These are phyloP conservation scores for Phaeoacremonium minimum DNA, from an alignment of 2,329 filamentous ascomycete genomes.

Conservation along the genomic window DNA sequence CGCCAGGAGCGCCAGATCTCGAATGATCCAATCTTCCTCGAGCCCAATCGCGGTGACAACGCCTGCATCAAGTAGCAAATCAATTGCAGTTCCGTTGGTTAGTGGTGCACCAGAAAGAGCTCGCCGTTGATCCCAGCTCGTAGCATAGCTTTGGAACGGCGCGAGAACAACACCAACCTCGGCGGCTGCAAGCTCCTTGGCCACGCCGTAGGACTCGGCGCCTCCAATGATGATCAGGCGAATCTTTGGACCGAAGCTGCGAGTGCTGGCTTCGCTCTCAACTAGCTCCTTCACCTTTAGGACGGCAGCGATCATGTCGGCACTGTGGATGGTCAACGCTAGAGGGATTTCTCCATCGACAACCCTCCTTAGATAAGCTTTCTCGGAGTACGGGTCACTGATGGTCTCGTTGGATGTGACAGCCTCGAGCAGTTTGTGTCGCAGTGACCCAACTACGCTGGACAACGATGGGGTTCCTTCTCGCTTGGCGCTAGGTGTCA, in stretches of 20 bases:
- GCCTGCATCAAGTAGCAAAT: slow-evolving; percentile 53
- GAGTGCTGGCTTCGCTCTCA: slow-evolving; percentile 32
- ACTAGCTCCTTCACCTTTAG: slow-evolving; percentile 55
- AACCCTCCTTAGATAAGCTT: slow-evolving; percentile 47
- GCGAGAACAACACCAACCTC: slow-evolving; percentile 56
- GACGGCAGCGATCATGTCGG: slow-evolving; percentile 56
- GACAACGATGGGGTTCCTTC: slow-evolving; percentile 46
- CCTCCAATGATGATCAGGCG: slow-evolving; percentile 57
- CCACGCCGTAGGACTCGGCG: slow-evolving; percentile 59
- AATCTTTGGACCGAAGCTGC: slow-evolving; percentile 23
- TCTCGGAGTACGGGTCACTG: slow-evolving; percentile 40
- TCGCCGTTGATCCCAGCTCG: slow-evolving; percentile 57
- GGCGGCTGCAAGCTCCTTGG: slow-evolving; percentile 51
- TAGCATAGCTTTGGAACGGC: slow-evolving; percentile 51
- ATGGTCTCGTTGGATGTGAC: slow-evolving; percentile 30
- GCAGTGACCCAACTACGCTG: slow-evolving; percentile 44
- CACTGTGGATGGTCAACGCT: slow-evolving; percentile 56
- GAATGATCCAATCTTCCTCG: slow-evolving; percentile 57
- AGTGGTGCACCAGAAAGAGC: slow-evolving; percentile 61
- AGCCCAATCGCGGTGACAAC: slow-evolving; percentile 55
- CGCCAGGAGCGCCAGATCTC: slow-evolving; percentile 55
- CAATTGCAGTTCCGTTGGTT: slow-evolving; percentile 59
- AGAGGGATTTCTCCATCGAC: slow-evolving; percentile 49
- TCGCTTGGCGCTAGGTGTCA: slow-evolving; percentile 41
- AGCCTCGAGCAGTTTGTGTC: slow-evolving; percentile 50